Percentiles rank a stretch among this genome's conserved stretches.
Conservation (phyloP, 257 asterid species). For the Datura wrightii region DNA sequence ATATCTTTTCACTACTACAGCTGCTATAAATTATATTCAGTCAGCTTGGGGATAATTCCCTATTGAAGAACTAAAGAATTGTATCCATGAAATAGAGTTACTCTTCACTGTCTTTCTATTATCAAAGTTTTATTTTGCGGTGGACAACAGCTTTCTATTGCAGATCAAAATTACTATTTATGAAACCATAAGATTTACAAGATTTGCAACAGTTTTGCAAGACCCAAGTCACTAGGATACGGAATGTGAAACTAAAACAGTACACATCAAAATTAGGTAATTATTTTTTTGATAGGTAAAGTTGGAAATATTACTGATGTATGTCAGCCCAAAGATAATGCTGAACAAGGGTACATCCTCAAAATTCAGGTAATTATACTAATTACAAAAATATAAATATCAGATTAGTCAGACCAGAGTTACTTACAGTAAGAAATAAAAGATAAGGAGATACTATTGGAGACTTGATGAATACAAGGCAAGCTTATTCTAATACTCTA, state of each 20-base stretch:
- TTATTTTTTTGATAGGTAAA: neutral
- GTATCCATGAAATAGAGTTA: neutral
- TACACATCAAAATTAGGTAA: neutral
- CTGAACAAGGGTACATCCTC: neutral
- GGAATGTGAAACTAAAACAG: neutral
- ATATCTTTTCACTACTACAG: neutral
- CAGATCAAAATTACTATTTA: neutral
- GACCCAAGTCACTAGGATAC: neutral
- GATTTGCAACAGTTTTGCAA: neutral
- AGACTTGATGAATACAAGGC: neutral
- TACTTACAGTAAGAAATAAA: neutral
- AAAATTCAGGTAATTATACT: neutral
- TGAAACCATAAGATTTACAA: conserved; percentile 9
- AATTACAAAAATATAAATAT: too few species aligned
- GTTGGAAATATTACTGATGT: neutral
- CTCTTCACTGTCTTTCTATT: neutral
- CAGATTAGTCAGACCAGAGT: neutral
- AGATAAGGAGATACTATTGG: neutral
- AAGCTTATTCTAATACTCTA: neutral
- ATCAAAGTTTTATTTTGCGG: neutral
- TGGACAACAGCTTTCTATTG: neutral
- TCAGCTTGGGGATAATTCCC: conserved; percentile 2
- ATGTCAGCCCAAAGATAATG: neutral
- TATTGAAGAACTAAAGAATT: neutral
- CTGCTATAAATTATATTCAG: conserved; percentile 12